Evolutionary conservation across 2,329 filamentous ascomycete species (phyloP).

Genomic region (Colletotrichum tanaceti): DNA sequence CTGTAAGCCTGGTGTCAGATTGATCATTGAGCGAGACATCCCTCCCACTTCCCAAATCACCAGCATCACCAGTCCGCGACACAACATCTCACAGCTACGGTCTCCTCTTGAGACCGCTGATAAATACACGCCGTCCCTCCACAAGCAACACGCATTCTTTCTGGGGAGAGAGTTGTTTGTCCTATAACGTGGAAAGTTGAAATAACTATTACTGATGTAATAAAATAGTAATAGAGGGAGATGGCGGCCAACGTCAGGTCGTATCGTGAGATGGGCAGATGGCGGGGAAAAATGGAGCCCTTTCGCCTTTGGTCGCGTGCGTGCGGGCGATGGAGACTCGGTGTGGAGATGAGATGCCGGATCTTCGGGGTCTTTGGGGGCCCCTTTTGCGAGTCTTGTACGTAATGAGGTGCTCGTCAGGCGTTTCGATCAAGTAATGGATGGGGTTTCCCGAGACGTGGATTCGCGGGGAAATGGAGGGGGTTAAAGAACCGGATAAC

Average conservation of each 20-base stretch:
- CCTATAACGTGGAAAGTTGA: not conserved
- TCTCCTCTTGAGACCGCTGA: not conserved
- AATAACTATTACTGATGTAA: too few relatives aligned
- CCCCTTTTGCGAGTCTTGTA: constrained; percentile 25
- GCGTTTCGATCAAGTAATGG: constrained; percentile 38
- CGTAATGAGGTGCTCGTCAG: constrained; percentile 28
- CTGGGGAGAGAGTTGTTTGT: not conserved
- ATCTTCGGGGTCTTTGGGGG: not conserved
- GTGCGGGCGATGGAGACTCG: constrained; percentile 15
- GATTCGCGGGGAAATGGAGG: constrained; percentile 38
- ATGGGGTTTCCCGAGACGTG: constrained; percentile 34
- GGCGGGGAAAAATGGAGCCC: constrained; percentile 13
- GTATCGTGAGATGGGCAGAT: not conserved
- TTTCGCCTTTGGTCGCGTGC: not conserved
- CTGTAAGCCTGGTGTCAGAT: too few relatives aligned
- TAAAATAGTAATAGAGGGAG: not conserved
- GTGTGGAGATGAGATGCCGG: constrained; percentile 13
- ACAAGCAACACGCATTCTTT: constrained; percentile 3
- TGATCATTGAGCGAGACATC: not conserved
- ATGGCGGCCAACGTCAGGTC: constrained; percentile 27
- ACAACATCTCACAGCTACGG: not conserved
- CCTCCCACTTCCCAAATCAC: not conserved
- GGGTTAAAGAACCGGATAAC: constrained; percentile 1
- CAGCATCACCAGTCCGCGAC: not conserved
- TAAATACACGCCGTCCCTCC: constrained; percentile 11